Evolutionary conservation across 495 filamentous ascomycete genomes (phyloP).

Genomic region (Penicillium macrosclerotiorum): DNA sequence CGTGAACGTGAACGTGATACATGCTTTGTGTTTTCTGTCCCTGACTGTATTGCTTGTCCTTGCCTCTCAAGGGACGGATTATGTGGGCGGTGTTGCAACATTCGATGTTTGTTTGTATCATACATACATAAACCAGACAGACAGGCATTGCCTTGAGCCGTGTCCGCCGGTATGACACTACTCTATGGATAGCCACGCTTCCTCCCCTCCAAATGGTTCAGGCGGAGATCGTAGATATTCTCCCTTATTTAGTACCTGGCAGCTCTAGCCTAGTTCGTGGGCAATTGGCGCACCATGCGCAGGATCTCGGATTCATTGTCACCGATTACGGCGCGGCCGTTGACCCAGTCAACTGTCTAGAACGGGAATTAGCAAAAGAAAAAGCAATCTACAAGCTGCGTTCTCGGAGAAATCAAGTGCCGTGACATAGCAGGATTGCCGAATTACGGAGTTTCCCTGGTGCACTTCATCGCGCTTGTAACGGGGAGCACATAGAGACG

Average conservation of each 20-base stretch:
- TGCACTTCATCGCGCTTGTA: no score
- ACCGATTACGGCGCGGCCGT: conserved; percentile 74
- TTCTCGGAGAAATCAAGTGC: no score
- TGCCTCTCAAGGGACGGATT: neutral
- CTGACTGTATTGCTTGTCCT: neutral
- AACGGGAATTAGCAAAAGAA: conserved; percentile 14
- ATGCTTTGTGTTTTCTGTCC: neutral
- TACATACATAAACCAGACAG: conserved; percentile 16
- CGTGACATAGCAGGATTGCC: no score
- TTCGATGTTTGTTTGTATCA: conserved; percentile 17
- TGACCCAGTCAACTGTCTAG: conserved; percentile 89
- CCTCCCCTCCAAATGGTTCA: neutral
- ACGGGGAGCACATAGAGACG: no score
- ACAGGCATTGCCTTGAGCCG: neutral
- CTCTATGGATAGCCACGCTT: no score
- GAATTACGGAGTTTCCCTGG: no score
- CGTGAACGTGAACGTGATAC: conserved; percentile 5
- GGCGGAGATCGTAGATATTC: neutral
- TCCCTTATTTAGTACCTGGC: neutral
- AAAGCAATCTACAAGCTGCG: no score
- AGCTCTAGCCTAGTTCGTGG: conserved; percentile 13
- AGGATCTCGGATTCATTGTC: conserved; percentile 82
- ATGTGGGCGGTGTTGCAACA: conserved; percentile 9
- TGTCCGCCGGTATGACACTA: no score
- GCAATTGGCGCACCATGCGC: conserved; percentile 62